Percentiles rank a stretch among this genome's conserved stretches.
Conservation (phyloP, 345 rosid species). For the Nasturtium officinale region DNA sequence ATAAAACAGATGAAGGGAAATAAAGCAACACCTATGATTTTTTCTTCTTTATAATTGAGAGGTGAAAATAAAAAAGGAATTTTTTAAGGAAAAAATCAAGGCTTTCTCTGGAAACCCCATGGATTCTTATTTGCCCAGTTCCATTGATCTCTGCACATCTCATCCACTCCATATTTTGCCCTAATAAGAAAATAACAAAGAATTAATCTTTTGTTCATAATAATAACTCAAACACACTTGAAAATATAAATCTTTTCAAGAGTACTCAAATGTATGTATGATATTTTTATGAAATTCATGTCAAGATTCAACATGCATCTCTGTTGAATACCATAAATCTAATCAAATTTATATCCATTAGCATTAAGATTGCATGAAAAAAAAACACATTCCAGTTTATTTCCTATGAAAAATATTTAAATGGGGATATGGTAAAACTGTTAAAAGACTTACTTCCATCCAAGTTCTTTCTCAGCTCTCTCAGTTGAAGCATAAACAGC, state of each 20-base stretch:
- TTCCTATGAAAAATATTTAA: too few relatives aligned
- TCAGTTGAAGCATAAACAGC: constrained; percentile 79
- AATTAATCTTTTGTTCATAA: constrained; percentile 8
- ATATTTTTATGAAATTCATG: constrained; percentile 12
- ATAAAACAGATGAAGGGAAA: constrained; percentile 18
- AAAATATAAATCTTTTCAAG: background rate
- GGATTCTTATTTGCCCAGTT: constrained; percentile 88
- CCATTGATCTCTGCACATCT: constrained; percentile 98
- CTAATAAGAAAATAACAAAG: constrained; percentile 45
- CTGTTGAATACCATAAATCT: background rate
- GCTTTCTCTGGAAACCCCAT: constrained; percentile 76
- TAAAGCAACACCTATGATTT: background rate
- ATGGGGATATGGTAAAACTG: background rate
- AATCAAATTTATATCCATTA: background rate
- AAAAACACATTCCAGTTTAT: background rate
- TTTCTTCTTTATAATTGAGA: too few relatives aligned
- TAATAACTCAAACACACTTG: background rate
- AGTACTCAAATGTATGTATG: constrained; percentile 3
- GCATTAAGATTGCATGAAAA: background rate
- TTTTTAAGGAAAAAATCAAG: constrained; percentile 30
- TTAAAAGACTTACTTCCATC: constrained; percentile 73
- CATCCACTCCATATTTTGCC: constrained; percentile 85
- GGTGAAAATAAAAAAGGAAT: too few relatives aligned
- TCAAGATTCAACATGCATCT: background rate
- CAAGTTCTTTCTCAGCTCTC: constrained; percentile 80